Evolutionary conservation across 1,284 basidiomycete genomes (phyloP).

Genomic region (Sporisorium exsertum): DNA sequence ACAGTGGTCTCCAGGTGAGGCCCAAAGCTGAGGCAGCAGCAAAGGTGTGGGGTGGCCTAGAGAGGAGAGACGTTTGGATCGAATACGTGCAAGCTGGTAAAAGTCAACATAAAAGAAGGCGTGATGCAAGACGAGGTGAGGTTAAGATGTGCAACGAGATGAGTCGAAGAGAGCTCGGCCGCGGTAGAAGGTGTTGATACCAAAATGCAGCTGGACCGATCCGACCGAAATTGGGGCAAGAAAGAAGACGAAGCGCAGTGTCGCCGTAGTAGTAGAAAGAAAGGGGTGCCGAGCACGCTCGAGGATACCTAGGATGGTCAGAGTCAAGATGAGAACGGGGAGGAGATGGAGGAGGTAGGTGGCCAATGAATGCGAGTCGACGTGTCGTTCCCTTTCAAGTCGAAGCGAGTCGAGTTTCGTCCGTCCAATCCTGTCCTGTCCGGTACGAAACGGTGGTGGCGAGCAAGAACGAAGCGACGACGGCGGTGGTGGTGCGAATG

Average conservation of each 20-base stretch:
- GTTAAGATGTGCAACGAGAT: neutral
- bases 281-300: neutral
- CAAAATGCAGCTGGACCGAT: neutral
- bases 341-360: neutral
- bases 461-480: neutral
- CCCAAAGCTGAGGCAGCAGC: neutral
- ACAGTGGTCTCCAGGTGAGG: neutral
- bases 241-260: neutral
- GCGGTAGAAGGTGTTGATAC: neutral
- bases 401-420: neutral
- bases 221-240: neutral
- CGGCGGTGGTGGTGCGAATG: neutral
- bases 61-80: neutral
- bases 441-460: neutral
- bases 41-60: neutral
- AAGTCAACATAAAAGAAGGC: neutral
- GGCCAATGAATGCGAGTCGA: conserved; percentile 2
- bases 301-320: neutral
- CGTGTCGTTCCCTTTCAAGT: neutral
- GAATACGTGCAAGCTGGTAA: neutral
- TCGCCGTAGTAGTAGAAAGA: neutral
- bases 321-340: neutral
- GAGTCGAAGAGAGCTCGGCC: neutral
- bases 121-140: neutral
- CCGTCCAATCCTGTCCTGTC: neutral